Evolutionary conservation across 1,139 yeast genomes (phyloP), one percentile per base, ranked within the genome.

Genomic region (Diutina pseudorugosa): DNA sequence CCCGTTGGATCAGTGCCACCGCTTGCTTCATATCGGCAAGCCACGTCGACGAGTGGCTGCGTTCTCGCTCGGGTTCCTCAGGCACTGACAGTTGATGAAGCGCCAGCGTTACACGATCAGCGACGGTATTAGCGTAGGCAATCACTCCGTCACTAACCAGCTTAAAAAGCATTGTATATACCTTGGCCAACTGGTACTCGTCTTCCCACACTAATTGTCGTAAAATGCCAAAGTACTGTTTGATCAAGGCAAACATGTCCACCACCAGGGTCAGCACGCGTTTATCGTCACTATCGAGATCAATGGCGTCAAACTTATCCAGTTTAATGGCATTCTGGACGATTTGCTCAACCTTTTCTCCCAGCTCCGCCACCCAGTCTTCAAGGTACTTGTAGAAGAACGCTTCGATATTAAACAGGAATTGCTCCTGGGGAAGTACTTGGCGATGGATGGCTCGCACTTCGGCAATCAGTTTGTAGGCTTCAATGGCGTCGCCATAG

Each of bases 201-300:
- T 84, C 73, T 9, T 69, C 65, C 95, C 96, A 88, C 3, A 75
- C 67, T 41, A 85, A 68, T 7, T 69, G 72, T n/a, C 70, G 72
- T 51, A 88, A 67, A 18, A 85, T 70, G 7, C 68, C 66, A 23
- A 85, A 62, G 19, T 80, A 78, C 55, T 83, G 82, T 56, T 77
- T 77, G 51, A 86, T 75, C 61, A 86, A 72, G 8, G 80, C 72
- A 63, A 85, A 83, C 21, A 85, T 75, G 61, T 87, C 95, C 30
- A 77, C 64, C 1, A 85, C 86, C 0, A 93, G 85, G 1, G 80
- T 70, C 54, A 76, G 71, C 53, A 60, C 70, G 55, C 56, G 71
- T 53, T 69, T 70, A 11, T 65, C 63, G 51, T 73, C 75, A 30
- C 62, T 65, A 0, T 68, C 73, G 3, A 73, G 59, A 57, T 79